Evolutionary conservation across 2,329 filamentous ascomycete species (phyloP).

Genomic region (Neofusicoccum parvum): DNA sequence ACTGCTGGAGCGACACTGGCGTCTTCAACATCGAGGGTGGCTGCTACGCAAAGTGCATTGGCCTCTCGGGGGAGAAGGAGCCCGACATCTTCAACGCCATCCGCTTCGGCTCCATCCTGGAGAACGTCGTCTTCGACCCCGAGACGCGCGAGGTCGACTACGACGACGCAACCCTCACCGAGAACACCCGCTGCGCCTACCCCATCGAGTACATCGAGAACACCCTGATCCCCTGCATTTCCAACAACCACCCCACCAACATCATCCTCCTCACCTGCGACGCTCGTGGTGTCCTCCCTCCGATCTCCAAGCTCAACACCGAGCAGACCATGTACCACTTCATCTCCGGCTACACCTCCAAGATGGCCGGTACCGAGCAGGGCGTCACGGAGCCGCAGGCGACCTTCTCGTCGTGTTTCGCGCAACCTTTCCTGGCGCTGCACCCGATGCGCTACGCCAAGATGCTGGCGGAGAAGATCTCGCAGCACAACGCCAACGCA

Average conservation of each 20-base stretch:
- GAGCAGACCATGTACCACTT: slow-evolving; percentile 99
- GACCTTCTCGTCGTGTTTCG: slow-evolving; percentile 99
- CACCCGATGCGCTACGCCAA: slow-evolving; percentile 99
- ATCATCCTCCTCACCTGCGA: slow-evolving; percentile 98
- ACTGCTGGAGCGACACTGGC: slow-evolving; percentile 97
- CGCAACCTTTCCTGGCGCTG: slow-evolving; percentile 96
- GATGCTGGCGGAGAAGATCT: slow-evolving; percentile 99
- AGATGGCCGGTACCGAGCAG: slow-evolving; percentile 99
- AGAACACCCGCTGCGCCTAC: slow-evolving; percentile 98
- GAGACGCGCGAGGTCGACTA: slow-evolving; percentile 90
- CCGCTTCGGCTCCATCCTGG: slow-evolving; percentile 92
- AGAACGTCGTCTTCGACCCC: slow-evolving; percentile 98
- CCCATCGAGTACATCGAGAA: slow-evolving; percentile 99
- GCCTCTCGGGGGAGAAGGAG: slow-evolving; percentile 97
- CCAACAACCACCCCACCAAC: slow-evolving; percentile 86
- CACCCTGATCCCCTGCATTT: slow-evolving; percentile 96
- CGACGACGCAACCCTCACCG: slow-evolving; percentile 89
- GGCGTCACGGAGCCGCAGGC: slow-evolving; percentile 96
- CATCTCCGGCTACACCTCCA: slow-evolving; percentile 99
- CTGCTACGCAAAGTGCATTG: slow-evolving; percentile 99
- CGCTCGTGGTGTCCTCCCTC: slow-evolving; percentile 92
- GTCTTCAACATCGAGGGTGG: slow-evolving; percentile 99
- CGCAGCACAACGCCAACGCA: slow-evolving; percentile 90
- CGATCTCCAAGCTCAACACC: slow-evolving; percentile 93
- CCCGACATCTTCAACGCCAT: slow-evolving; percentile 97